Evolutionary conservation across 75 land plant genomes (phyloP).

Genomic region (Pinus albicaulis): DNA sequence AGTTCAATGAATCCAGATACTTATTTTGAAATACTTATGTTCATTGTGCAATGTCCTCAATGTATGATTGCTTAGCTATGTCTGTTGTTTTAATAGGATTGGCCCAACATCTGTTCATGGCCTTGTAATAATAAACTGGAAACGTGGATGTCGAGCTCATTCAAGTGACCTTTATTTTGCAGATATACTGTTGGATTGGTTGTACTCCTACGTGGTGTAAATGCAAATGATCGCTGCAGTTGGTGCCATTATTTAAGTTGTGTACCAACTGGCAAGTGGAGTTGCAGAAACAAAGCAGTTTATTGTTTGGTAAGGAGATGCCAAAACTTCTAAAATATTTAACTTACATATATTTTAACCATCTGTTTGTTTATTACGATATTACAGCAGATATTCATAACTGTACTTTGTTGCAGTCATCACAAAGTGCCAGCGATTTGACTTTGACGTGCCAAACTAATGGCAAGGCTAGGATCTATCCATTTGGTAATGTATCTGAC

Average conservation of each 20-base stretch:
- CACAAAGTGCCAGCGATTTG: slow-evolving; percentile 1
- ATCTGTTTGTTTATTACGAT: background rate
- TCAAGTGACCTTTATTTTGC: slow-evolving; percentile 3
- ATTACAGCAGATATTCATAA: background rate
- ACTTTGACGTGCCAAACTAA: slow-evolving; percentile 34
- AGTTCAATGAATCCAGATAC: no score
- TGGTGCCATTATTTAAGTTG: slow-evolving; percentile 97
- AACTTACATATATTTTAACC: background rate
- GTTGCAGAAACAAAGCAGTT: slow-evolving; percentile 44
- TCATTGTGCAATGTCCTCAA: background rate
- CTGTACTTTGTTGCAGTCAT: slow-evolving; percentile 11
- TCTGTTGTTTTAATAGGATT: background rate
- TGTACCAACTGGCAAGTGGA: slow-evolving; percentile 77
- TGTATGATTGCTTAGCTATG: slow-evolving; percentile 1
- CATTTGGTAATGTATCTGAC: slow-evolving; percentile 6
- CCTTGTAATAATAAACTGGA: background rate
- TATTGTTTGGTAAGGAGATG: slow-evolving; percentile 44
- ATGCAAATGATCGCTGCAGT: slow-evolving; percentile 78
- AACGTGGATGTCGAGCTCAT: background rate
- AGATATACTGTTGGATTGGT: slow-evolving; percentile 62
- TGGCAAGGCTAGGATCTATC: slow-evolving; percentile 20
- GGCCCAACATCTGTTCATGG: background rate
- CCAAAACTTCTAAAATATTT: background rate
- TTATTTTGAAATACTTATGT: background rate
- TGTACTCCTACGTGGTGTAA: slow-evolving; percentile 54